phyloP scores from a whole-genome alignment of 805 yeast species.

The Wickerhamomyces strasburgensis region DNA sequence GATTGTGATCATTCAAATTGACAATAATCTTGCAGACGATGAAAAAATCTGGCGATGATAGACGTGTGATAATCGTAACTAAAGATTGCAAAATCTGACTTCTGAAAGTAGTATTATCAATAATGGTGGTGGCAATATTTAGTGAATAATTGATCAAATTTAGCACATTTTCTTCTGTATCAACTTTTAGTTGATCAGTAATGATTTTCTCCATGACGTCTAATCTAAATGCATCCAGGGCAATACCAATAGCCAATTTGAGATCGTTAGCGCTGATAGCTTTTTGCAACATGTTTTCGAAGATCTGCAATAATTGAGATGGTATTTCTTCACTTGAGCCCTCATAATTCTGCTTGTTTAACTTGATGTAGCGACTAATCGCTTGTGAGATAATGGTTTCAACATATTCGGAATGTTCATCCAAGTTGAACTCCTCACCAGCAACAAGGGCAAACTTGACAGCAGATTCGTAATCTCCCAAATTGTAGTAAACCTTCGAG shows the following conservation, averaged over 20 bases:
- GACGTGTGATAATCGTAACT: conserved; percentile 52
- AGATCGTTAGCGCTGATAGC: conserved; percentile 69
- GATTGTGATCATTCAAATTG: conserved; percentile 70
- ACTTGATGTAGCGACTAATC: conserved; percentile 71
- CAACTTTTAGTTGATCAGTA: conserved; percentile 30
- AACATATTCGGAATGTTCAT: conserved; percentile 75
- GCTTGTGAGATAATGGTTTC: conserved; percentile 94
- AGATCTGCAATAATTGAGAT: conserved; percentile 58
- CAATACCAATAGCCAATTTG: conserved; percentile 82
- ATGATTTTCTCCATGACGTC: conserved; percentile 70
- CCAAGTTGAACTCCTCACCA: conserved; percentile 70
- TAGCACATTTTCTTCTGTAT: conserved; percentile 49
- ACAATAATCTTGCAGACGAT: conserved; percentile 81
- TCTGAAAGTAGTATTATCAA: conserved; percentile 63
- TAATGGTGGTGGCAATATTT: conserved; percentile 64
- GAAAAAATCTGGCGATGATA: conserved; percentile 72
- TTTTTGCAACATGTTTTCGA: conserved; percentile 81
- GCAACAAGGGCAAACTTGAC: conserved; percentile 86
- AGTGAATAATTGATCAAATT: conserved; percentile 67
- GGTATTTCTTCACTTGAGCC: conserved; percentile 41
- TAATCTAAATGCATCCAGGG: conserved; percentile 81
- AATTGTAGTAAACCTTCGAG: conserved; percentile 83
- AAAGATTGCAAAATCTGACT: conserved; percentile 56
- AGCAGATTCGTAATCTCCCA: conserved; percentile 90
- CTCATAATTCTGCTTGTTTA: conserved; percentile 49